Conservation (phyloP, 2,329 filamentous ascomycete species). For the Cladophialophora psammophila region DNA sequence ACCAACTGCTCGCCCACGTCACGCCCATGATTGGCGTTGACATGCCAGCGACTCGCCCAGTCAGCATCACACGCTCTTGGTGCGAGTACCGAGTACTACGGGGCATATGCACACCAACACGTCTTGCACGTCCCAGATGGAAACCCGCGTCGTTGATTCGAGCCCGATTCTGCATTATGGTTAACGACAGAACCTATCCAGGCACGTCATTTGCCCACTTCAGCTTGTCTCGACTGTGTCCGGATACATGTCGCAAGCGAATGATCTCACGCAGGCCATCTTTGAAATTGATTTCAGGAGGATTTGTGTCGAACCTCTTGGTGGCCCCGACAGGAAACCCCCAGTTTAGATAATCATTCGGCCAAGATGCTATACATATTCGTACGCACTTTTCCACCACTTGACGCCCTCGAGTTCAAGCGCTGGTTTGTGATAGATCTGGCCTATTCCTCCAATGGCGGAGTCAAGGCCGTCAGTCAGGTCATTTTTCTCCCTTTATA, state of each 20-base stretch:
- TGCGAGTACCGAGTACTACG: background rate
- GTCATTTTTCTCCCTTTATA: conserved; percentile 19
- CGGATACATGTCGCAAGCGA: conserved; percentile 30
- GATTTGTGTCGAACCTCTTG: conserved; percentile 16
- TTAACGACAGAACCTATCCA: conserved; percentile 27
- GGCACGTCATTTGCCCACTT: conserved; percentile 24
- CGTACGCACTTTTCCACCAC: conserved; percentile 22
- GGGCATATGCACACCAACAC: conserved; percentile 21
- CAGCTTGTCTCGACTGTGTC: conserved; percentile 8
- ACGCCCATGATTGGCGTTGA: conserved; percentile 38
- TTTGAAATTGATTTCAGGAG: conserved; percentile 16
- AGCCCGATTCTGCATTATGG: conserved; percentile 19
- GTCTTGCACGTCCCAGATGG: background rate
- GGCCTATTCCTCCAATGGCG: conserved; percentile 23
- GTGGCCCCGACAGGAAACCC: background rate
- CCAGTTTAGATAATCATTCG: background rate
- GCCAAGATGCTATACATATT: conserved; percentile 21
- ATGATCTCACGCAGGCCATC: conserved; percentile 27
- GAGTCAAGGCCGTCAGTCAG: conserved; percentile 17
- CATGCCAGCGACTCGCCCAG: conserved; percentile 36
- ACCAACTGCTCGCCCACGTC: conserved; percentile 29
- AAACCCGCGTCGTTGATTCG: conserved; percentile 28
- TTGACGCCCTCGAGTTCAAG: conserved; percentile 17
- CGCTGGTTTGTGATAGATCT: conserved; percentile 30
- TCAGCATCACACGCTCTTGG: conserved; percentile 25